A percentile compares a stretch with the other conserved stretches of the same genome.
Conservation (phyloP, 129 eudicot species). For the Gnaphalium uliginosum region DNA sequence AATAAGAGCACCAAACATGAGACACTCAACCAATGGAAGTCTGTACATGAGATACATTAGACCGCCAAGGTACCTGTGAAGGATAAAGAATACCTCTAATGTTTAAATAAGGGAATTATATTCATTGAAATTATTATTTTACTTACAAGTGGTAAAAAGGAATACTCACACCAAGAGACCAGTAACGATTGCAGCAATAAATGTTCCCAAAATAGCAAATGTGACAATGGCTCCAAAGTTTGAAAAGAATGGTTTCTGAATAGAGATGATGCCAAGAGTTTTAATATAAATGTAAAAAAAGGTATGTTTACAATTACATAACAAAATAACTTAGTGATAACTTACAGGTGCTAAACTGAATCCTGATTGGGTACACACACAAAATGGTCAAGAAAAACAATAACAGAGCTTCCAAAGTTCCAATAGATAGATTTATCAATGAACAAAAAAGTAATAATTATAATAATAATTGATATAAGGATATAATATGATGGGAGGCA, state of each 20-base stretch:
- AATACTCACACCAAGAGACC: conserved; percentile 92
- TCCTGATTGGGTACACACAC: conserved; percentile 80
- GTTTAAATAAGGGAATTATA: conserved; percentile 16
- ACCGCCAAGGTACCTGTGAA: conserved; percentile 87
- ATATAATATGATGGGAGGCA: conserved; percentile 99
- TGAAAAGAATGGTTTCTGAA: conserved; percentile 98
- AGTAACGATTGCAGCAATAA: conserved; percentile 79
- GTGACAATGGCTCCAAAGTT: conserved; percentile 98
- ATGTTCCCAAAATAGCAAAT: conserved; percentile 89
- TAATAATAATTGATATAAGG: conserved; percentile 44
- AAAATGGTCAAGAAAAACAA: conserved; percentile 60
- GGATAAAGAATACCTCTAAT: neutral
- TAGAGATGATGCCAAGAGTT: conserved; percentile 17
- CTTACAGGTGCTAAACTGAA: conserved; percentile 98
- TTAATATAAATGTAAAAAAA: neutral
- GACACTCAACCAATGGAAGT: conserved; percentile 93
- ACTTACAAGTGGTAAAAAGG: neutral
- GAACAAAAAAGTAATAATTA: neutral
- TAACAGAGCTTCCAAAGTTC: conserved; percentile 2
- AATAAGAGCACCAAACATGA: conserved; percentile 99
- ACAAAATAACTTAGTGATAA: conserved; percentile 16
- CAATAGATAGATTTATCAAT: conserved; percentile 15
- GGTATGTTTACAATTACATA: neutral
- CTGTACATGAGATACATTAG: conserved; percentile 70
- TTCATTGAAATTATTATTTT: neutral